phyloP scores from a whole-genome alignment of 208 protist genomes.

The Lotmaria passim region DNA sequence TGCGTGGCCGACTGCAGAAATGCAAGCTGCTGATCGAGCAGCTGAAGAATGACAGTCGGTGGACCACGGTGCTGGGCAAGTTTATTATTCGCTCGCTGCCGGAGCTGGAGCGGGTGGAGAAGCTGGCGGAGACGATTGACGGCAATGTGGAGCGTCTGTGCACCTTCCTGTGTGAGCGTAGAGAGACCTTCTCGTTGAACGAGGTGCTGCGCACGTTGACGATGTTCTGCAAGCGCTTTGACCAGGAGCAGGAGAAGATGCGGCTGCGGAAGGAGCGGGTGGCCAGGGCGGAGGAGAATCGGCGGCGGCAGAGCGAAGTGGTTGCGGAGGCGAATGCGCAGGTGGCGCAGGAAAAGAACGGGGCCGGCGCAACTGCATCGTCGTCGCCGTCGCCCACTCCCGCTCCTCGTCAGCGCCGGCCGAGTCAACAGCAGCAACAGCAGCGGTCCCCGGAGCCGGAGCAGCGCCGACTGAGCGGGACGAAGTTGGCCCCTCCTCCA shows the following conservation, averaged over 20 bases:
- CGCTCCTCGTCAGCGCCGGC: neutral
- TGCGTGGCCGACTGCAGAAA: slow-evolving; percentile 45
- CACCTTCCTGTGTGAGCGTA: slow-evolving; percentile 62
- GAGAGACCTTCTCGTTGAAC: slow-evolving; percentile 54
- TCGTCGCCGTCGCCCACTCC: neutral
- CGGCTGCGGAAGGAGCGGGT: slow-evolving; percentile 15
- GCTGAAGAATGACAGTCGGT: slow-evolving; percentile 60
- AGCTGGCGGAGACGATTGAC: slow-evolving; percentile 49
- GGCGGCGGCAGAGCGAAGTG: slow-evolving; percentile 11
- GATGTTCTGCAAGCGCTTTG: slow-evolving; percentile 71
- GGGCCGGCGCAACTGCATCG: neutral
- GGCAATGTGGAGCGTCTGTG: slow-evolving; percentile 49
- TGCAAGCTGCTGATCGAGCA: slow-evolving; percentile 53
- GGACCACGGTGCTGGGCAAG: slow-evolving; percentile 61
- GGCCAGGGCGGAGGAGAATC: slow-evolving; percentile 12
- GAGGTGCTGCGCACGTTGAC: slow-evolving; percentile 59
- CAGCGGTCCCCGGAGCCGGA: slow-evolving; percentile 3
- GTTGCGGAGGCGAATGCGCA: slow-evolving; percentile 13
- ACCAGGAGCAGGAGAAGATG: slow-evolving; percentile 45
- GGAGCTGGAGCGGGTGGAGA: slow-evolving; percentile 55
- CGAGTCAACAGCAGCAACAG: slow-evolving; percentile 2
- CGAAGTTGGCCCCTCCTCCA: neutral
- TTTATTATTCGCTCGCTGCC: slow-evolving; percentile 59
- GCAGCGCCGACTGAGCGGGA: neutral
- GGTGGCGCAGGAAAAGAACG: slow-evolving; percentile 1